Evolutionary conservation across 192 early-diverging fungal genomes (phyloP).

Genomic region (Backusella westeae): DNA sequence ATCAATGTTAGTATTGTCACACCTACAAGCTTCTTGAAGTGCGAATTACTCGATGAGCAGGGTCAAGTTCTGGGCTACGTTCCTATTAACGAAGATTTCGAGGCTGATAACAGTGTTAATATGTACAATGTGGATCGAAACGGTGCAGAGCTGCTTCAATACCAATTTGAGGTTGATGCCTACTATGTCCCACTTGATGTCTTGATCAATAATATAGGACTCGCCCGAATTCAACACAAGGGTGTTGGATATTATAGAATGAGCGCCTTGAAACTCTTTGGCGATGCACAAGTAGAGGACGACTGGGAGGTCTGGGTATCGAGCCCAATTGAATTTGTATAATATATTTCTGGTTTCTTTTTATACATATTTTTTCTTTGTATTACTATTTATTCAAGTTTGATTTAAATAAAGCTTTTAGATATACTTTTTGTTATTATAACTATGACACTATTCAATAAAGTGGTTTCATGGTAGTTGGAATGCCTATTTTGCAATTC

Average conservation of each 20-base stretch:
- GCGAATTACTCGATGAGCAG: constrained; percentile 17
- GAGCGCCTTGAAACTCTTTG: constrained; percentile 32
- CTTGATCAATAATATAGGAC: neutral
- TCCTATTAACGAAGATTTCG: constrained; percentile 11
- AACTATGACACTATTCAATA: too few relatives aligned
- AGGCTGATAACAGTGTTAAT: neutral
- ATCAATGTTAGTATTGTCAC: constrained; percentile 15
- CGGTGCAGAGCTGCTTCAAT: neutral
- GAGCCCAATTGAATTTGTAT: constrained; percentile 10
- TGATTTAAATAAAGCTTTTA: too few relatives aligned
- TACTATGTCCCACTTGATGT: neutral
- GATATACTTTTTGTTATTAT: too few relatives aligned
- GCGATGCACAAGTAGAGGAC: constrained; percentile 18
- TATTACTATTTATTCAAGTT: neutral
- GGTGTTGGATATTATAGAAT: neutral
- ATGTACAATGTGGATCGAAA: constrained; percentile 1
- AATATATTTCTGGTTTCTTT: neutral
- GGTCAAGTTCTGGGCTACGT: constrained; percentile 5
- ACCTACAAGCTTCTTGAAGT: constrained; percentile 16
- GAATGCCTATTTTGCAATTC: too few relatives aligned
- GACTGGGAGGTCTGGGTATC: constrained; percentile 20
- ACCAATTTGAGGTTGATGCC: neutral
- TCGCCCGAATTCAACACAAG: neutral
- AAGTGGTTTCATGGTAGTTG: too few relatives aligned
- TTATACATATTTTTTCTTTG: neutral